Evolutionary conservation across 78 protist genomes (phyloP).

Genomic region (Monosiga brevicollis): DNA sequence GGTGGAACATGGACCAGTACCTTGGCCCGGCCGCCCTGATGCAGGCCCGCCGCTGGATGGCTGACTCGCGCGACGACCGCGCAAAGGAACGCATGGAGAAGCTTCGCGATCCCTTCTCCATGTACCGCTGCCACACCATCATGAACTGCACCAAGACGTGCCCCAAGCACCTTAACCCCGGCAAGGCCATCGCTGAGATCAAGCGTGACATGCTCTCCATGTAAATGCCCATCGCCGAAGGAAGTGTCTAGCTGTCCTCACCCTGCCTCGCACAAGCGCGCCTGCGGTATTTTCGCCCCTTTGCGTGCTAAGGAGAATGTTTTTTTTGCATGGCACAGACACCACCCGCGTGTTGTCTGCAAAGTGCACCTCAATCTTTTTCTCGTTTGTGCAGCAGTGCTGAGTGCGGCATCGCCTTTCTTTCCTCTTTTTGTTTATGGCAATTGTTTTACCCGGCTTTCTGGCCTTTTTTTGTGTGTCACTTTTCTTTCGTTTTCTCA

Average conservation of each 20-base stretch:
- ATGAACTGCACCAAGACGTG: conserved; percentile 78
- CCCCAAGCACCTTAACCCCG: conserved; percentile 63
- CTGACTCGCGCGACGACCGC: conserved; percentile 36
- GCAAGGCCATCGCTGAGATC: conserved; percentile 43
- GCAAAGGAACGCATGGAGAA: conserved; percentile 11
- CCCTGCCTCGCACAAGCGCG: neutral
- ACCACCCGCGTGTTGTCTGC: neutral
- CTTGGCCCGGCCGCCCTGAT: conserved; percentile 86
- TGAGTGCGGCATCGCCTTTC: no score
- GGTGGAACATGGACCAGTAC: conserved; percentile 77
- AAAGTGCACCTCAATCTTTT: neutral
- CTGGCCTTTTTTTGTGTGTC: no score
- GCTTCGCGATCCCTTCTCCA: conserved; percentile 12
- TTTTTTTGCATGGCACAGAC: neutral
- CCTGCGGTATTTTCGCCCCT: neutral
- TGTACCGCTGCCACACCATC: conserved; percentile 88
- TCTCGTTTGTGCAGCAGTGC: neutral
- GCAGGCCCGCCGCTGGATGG: conserved; percentile 52
- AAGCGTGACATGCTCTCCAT: conserved; percentile 30
- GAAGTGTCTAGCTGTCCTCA: neutral
- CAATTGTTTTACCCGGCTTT: no score
- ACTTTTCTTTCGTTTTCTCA: no score
- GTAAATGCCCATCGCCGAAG: neutral
- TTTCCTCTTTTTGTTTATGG: no score
- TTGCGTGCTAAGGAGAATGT: neutral